A percentile compares a stretch with the other conserved stretches of the same genome.
phyloP scores from a whole-genome alignment of 2,329 filamentous ascomycete species.

The Scedosporium dehoogii region DNA sequence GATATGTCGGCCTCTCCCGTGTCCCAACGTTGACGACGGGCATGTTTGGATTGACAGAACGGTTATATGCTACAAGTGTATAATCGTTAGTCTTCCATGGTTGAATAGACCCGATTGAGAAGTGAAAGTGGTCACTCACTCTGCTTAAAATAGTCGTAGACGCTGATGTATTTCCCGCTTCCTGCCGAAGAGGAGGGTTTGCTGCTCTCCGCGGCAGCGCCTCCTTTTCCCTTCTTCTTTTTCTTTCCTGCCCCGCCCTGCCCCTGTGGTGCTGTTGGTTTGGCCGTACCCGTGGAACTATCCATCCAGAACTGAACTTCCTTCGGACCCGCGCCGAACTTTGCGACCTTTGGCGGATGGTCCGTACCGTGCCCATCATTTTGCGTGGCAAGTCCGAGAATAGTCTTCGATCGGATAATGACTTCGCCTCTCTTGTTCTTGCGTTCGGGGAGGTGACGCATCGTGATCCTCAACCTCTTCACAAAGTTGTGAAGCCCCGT shows the following conservation, averaged over 20 bases:
- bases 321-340: slow-evolving; percentile 34
- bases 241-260: slow-evolving; percentile 7
- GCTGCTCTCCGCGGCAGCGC: slow-evolving; percentile 14
- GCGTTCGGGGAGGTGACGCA: slow-evolving; percentile 25
- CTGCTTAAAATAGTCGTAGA: slow-evolving; percentile 38
- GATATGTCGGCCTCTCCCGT: slow-evolving; percentile 44
- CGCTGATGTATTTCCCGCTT: slow-evolving; percentile 33
- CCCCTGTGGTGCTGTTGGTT: background rate
- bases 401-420: slow-evolving; percentile 26
- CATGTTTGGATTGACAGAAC: slow-evolving; percentile 22
- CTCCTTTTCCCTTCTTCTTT: slow-evolving; percentile 16
- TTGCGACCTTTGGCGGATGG: slow-evolving; percentile 16
- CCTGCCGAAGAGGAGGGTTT: slow-evolving; percentile 12
- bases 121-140: slow-evolving; percentile 17
- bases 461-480: slow-evolving; percentile 24
- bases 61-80: slow-evolving; percentile 19
- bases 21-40: slow-evolving; percentile 61
- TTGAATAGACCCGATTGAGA: background rate
- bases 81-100: slow-evolving; percentile 11
- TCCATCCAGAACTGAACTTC: slow-evolving; percentile 45
- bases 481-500: slow-evolving; percentile 24
- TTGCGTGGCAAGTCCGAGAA: slow-evolving; percentile 23
- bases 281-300: slow-evolving; percentile 10
- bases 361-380: slow-evolving; percentile 20
- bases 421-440: slow-evolving; percentile 20